Evolutionary conservation across 495 filamentous ascomycete species (phyloP), one percentile per base, ranked within the genome.

Genomic region (Annulohypoxylon stygium): DNA sequence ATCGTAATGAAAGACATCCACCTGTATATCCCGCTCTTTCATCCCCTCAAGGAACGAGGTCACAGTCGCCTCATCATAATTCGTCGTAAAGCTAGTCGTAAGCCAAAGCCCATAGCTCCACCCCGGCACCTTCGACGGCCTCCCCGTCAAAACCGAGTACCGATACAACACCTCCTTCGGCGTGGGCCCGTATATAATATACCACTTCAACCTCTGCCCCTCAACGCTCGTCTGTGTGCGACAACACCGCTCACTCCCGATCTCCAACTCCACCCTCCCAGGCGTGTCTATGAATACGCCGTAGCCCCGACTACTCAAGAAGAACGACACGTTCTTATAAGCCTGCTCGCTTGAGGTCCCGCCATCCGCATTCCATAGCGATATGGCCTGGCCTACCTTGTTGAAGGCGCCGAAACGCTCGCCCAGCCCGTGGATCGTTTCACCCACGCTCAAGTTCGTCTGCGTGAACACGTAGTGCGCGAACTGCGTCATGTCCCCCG

Each of bases 61-160:
- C 18, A 92, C 90, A 0, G 90, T 92, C 51, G 83, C 78, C 70
- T 92, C 90, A 68, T 90, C 88, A 73, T 93, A 93, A 60, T 87
- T 88, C 4, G 91, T 92, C 4, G 90, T 92, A 78, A 93, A 93
- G 41, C 78, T 89, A 0, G 90, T 93, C 43, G 85, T 91, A 7
- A 93, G 82, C 90, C 91, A 92, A 16, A 93, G 82, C 12, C 90
- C 90, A 73, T 89, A 92, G 73, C 87, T 90, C 91, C 90, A 93
- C 16, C 87, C 83, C 3, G 90, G 91, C 3, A 91, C 85, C 36
- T 86, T 82, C 14, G 81, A 85, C 3, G 91, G 87, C 23, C 81
- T 80, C 0, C 91, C 90, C 0, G 90, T 92, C 25, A 93, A 76
- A 34, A 84, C 76, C 0, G 88, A 87, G 77, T 92, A 93, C 65